Percentiles rank a stretch among this genome's conserved stretches.
These are phyloP conservation scores for Saprolegnia diclina DNA, from an alignment of 352 stramenopile genomes.

Conservation along the genomic window DNA sequence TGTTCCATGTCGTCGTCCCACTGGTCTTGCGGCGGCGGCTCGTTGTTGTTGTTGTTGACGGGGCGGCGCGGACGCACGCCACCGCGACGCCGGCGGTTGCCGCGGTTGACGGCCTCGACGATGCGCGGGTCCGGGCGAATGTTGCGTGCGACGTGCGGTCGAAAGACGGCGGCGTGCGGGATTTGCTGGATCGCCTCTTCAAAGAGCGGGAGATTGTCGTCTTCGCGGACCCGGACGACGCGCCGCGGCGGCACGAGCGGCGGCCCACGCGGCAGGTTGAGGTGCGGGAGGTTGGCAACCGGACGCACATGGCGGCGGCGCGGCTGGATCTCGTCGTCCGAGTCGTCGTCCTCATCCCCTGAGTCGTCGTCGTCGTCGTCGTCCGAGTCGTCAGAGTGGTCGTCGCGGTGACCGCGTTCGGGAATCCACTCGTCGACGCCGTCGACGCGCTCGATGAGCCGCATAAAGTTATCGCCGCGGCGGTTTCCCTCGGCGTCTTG, in stretches of 20 bases:
- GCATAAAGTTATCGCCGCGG: not conserved
- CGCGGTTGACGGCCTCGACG: conserved; percentile 8
- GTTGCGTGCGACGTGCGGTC: conserved; percentile 24
- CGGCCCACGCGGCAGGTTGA: not conserved
- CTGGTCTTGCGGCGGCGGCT: conserved; percentile 36
- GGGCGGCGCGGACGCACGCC: not conserved
- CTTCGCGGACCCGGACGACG: conserved; percentile 11
- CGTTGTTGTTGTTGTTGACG: conserved; percentile 9
- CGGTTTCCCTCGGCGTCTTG: not conserved
- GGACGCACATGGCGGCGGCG: not conserved
- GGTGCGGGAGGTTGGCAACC: not conserved
- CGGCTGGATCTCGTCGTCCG: conserved; percentile 9
- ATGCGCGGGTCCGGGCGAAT: conserved; percentile 23
- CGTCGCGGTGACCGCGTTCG: conserved; percentile 36
- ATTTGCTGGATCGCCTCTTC: conserved; percentile 24
- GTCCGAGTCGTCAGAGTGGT: conserved; percentile 39
- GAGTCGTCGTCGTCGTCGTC: conserved; percentile 44
- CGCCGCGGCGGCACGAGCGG: not conserved
- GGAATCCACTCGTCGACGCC: conserved; percentile 36
- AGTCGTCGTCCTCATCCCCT: conserved; percentile 21
- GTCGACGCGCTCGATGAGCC: conserved; percentile 25
- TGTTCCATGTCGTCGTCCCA: conserved; percentile 88
- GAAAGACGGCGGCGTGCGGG: conserved; percentile 23
- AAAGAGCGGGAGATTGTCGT: conserved; percentile 26
- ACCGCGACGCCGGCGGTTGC: not conserved